phyloP scores from a whole-genome alignment of 306 rosid species.

The Aeschynomene evenia region DNA sequence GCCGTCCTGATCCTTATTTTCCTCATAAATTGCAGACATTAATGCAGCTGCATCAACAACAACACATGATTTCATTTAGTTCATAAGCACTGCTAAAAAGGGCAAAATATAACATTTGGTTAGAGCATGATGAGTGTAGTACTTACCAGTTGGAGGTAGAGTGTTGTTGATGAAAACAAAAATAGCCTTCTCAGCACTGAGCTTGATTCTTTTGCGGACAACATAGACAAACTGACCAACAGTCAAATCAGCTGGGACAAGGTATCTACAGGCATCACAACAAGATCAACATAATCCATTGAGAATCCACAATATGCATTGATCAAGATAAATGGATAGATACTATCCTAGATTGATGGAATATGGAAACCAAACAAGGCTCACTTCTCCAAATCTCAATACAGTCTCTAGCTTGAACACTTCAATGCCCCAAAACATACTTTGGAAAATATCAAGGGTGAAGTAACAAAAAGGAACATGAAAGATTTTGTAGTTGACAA shows the following conservation, averaged over 20 bases:
- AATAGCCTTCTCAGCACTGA: conserved; percentile 84
- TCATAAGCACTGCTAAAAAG: not conserved
- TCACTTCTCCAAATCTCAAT: not conserved
- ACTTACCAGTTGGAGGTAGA: conserved; percentile 82
- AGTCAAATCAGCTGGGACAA: conserved; percentile 89
- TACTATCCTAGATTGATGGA: not conserved
- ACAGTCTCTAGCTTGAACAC: conserved; percentile 1
- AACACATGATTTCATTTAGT: conserved; percentile 20
- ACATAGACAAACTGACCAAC: conserved; percentile 88
- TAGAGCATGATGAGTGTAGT: not conserved
- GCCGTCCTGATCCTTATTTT: conserved; percentile 89
- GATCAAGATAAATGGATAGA: not conserved
- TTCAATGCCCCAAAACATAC: not conserved
- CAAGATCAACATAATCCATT: not conserved
- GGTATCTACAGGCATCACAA: conserved; percentile 61
- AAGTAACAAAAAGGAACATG: too few relatives aligned
- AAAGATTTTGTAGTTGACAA: too few relatives aligned
- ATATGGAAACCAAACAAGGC: not conserved
- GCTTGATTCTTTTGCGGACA: conserved; percentile 87
- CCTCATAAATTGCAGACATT: conserved; percentile 83
- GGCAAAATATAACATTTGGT: not conserved
- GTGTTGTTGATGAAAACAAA: conserved; percentile 74
- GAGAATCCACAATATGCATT: conserved; percentile 15
- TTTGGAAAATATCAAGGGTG: not conserved
- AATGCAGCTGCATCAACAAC: conserved; percentile 62